Conservation (phyloP, 371 early-diverging fungal species). For the Mortierella sp. region DNA sequence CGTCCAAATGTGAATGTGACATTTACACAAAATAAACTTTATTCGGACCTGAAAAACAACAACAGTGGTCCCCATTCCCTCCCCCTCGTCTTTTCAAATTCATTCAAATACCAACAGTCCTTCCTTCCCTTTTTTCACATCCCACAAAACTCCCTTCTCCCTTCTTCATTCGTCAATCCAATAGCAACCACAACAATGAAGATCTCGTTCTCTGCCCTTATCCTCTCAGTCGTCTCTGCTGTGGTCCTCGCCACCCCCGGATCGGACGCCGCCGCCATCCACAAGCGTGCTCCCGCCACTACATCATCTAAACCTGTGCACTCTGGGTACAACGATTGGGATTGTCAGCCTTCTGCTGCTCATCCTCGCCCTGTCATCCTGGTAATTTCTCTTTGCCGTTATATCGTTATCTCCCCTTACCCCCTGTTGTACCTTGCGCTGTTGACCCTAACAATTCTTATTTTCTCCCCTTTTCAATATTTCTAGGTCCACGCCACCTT, state of each 20-base stretch:
- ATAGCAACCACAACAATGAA: not conserved
- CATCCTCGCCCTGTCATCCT: slow-evolving; percentile 30
- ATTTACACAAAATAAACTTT: not conserved
- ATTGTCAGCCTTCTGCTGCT: slow-evolving; percentile 14
- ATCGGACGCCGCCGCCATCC: slow-evolving; percentile 11
- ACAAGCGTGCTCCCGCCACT: not conserved
- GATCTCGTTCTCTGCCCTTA: not conserved
- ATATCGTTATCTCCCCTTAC: no score
- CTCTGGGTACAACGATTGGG: slow-evolving; percentile 13
- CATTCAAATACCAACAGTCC: not conserved
- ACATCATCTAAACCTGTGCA: not conserved
- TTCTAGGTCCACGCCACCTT: slow-evolving; percentile 12
- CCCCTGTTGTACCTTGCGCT: no score
- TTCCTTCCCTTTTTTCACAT: not conserved
- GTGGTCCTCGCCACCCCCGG: not conserved
- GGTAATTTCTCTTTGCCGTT: not conserved
- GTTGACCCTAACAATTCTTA: no score
- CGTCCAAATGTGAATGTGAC: not conserved
- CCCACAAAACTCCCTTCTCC: not conserved
- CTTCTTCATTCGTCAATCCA: not conserved
- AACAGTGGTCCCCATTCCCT: not conserved
- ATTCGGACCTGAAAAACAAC: not conserved
- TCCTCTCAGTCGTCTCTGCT: not conserved
- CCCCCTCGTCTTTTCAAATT: not conserved
- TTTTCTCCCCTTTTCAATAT: no score